These are phyloP conservation scores for Camelina neglecta DNA, from an alignment of 345 rosid species.

Conservation along the genomic window DNA sequence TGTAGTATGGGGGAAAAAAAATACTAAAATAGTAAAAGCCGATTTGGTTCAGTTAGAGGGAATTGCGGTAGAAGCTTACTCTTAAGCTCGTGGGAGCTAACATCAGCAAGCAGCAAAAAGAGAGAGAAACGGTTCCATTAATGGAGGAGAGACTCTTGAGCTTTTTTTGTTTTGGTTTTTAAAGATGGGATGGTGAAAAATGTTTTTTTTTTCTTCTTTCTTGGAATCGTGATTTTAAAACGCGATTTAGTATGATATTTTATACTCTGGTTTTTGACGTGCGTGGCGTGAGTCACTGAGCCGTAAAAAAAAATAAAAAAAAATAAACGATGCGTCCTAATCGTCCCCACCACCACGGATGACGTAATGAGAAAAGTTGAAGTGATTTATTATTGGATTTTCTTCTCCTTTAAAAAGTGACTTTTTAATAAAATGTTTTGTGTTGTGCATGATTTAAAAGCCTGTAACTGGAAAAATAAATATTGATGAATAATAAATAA, in stretches of 20 bases:
- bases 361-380: constrained; percentile 17
- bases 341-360: constrained; percentile 32
- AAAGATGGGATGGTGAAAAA: not conserved
- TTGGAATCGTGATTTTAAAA: not conserved
- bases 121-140: constrained; percentile 36
- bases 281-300: not conserved
- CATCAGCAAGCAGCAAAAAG: constrained; percentile 24
- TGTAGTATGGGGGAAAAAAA: not conserved
- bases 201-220: not conserved
- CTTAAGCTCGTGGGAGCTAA: constrained; percentile 36
- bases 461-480: not conserved
- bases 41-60: constrained; percentile 33
- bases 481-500: not conserved
- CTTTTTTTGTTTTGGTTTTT: not conserved
- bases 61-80: constrained; percentile 22
- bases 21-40: not conserved
- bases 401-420: not conserved
- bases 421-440: not conserved
- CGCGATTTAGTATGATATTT: not conserved
- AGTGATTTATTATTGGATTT: not conserved
- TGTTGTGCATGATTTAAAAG: not conserved
- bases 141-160: constrained; percentile 31
- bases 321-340: constrained; percentile 15
- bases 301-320: not conserved
- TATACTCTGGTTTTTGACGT: constrained; percentile 27